Evolutionary conservation across 2,329 filamentous ascomycete species (phyloP).

Genomic region (Diaporthe australafricana): DNA sequence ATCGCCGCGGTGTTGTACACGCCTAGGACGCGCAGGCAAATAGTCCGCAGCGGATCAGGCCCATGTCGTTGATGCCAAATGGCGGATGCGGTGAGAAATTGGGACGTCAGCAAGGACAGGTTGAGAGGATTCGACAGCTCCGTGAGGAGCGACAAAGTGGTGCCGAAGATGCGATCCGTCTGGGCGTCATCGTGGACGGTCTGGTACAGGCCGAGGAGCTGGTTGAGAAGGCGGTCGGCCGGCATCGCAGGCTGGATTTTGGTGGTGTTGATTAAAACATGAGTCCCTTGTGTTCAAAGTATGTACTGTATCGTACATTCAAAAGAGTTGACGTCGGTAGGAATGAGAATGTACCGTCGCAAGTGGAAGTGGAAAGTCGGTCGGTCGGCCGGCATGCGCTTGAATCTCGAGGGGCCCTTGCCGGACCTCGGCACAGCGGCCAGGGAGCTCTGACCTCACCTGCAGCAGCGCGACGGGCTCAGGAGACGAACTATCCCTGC

Average conservation of each 20-base stretch:
- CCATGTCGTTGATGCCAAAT: conserved; percentile 72
- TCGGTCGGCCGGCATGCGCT: conserved; percentile 12
- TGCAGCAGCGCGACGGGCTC: neutral
- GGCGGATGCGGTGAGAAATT: conserved; percentile 77
- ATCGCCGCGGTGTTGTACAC: conserved; percentile 77
- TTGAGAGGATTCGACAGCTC: conserved; percentile 81
- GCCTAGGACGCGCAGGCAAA: conserved; percentile 74
- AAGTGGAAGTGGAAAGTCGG: neutral
- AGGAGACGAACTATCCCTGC: conserved; percentile 5
- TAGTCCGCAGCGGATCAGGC: conserved; percentile 67
- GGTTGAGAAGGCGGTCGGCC: conserved; percentile 74
- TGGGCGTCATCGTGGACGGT: conserved; percentile 62
- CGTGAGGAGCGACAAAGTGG: conserved; percentile 75
- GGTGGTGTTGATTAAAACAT: neutral
- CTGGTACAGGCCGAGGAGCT: conserved; percentile 71
- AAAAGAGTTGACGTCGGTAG: neutral
- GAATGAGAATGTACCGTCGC: neutral
- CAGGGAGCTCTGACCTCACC: conserved; percentile 20
- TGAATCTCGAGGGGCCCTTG: conserved; percentile 36
- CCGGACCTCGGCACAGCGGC: conserved; percentile 43
- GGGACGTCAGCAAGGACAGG: conserved; percentile 77
- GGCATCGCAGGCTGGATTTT: conserved; percentile 61
- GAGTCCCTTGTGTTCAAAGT: neutral
- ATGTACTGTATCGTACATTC: neutral
- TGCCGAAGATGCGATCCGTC: conserved; percentile 71